Evolutionary conservation across 768 basidiomycete species (phyloP).

Genomic region (Pisolithus orientalis): DNA sequence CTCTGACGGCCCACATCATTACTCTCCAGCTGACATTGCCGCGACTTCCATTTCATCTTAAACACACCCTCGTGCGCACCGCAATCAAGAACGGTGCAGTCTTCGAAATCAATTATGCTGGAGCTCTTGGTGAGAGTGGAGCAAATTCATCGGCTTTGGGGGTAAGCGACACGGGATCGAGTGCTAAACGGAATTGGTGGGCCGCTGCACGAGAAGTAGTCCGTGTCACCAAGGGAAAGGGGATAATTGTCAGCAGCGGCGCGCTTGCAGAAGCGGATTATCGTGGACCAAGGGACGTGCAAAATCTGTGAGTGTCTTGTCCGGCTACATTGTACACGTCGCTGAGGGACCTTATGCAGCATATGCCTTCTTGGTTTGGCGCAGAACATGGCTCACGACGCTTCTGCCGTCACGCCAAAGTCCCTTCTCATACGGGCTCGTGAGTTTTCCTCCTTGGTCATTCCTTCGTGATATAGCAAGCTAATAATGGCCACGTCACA

Average conservation of each 20-base stretch:
- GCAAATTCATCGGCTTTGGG: constrained; percentile 37
- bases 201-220: constrained; percentile 68
- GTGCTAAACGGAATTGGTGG: constrained; percentile 81
- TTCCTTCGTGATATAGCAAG: background rate
- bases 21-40: constrained; percentile 72
- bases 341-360: constrained; percentile 28
- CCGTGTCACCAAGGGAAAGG: constrained; percentile 77
- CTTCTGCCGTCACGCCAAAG: constrained; percentile 54
- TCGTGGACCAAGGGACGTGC: constrained; percentile 66
- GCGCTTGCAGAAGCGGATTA: constrained; percentile 55
- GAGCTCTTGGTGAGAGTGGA: constrained; percentile 61
- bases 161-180: constrained; percentile 45
- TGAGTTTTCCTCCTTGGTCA: constrained; percentile 31
- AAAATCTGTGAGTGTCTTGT: constrained; percentile 55
- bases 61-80: constrained; percentile 76
- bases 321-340: background rate
- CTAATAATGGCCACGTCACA: background rate
- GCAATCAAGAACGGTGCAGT: constrained; percentile 78
- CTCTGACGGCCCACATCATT: constrained; percentile 76
- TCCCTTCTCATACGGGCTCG: constrained; percentile 69
- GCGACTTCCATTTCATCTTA: constrained; percentile 73
- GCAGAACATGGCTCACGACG: constrained; percentile 61
- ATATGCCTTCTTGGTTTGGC: constrained; percentile 61
- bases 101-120: constrained; percentile 77
- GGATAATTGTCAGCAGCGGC: constrained; percentile 66